Evolutionary conservation across 2,329 filamentous ascomycete species (phyloP).

Genomic region (Curvularia verruculosa): DNA sequence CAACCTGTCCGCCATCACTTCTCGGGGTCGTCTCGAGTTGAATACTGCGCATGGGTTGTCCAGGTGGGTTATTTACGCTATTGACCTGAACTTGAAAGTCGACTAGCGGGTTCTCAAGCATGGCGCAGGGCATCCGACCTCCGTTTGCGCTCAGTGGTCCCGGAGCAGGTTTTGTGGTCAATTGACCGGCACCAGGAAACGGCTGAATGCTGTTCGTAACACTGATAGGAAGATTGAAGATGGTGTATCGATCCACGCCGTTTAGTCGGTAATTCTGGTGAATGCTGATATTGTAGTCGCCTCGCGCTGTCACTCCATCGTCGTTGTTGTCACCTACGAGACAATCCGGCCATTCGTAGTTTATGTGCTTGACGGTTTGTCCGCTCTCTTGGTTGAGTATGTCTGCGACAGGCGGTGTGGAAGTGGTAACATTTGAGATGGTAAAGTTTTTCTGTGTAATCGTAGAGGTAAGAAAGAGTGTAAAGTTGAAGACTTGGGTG

Average conservation of each 20-base stretch:
- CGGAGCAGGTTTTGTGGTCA: constrained; percentile 41
- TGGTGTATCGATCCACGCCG: constrained; percentile 67
- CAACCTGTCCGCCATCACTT: constrained; percentile 38
- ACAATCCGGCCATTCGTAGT: constrained; percentile 74
- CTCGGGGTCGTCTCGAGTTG: constrained; percentile 31
- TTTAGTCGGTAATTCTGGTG: constrained; percentile 73
- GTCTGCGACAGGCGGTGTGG: constrained; percentile 61
- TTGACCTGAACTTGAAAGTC: constrained; percentile 28
- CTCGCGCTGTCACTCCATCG: constrained; percentile 57
- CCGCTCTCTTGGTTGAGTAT: constrained; percentile 68
- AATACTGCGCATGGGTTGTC: constrained; percentile 40
- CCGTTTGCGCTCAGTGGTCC: constrained; percentile 45
- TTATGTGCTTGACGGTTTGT: constrained; percentile 75
- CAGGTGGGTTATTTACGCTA: constrained; percentile 44
- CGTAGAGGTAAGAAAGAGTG: constrained; percentile 70
- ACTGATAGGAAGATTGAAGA: constrained; percentile 72
- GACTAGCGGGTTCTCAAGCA: constrained; percentile 39
- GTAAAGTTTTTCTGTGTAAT: constrained; percentile 70
- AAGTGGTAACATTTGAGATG: constrained; percentile 65
- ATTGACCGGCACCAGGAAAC: constrained; percentile 41
- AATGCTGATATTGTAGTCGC: constrained; percentile 73
- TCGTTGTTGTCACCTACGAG: constrained; percentile 65
- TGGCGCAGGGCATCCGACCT: constrained; percentile 39
- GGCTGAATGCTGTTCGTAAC: constrained; percentile 68
- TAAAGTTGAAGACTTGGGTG: constrained; percentile 67